These are phyloP conservation scores for Leccinum incarnatum DNA, from an alignment of 768 basidiomycete genomes.

Conservation along the genomic window DNA sequence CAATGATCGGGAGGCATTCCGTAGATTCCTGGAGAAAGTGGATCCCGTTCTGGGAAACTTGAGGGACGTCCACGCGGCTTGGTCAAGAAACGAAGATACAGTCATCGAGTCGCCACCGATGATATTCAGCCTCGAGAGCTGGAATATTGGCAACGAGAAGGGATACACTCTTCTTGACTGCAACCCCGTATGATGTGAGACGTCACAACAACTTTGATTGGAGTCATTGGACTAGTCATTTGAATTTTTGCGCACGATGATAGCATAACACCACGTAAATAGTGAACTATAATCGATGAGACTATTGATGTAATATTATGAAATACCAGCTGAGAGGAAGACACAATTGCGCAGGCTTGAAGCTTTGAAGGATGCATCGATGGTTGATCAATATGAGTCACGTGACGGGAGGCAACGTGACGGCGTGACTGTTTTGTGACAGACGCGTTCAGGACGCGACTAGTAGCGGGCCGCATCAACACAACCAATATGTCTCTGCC, in stretches of 20 bases:
- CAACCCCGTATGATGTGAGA: neutral
- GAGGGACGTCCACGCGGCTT: slow-evolving; percentile 36
- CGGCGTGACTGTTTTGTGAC: slow-evolving; percentile 25
- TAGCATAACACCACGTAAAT: neutral
- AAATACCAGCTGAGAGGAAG: neutral
- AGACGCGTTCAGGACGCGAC: slow-evolving; percentile 26
- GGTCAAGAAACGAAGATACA: slow-evolving; percentile 19
- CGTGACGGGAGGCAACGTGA: slow-evolving; percentile 15
- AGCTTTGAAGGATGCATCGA: too few relatives aligned
- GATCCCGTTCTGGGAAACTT: slow-evolving; percentile 49
- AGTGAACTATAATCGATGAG: neutral
- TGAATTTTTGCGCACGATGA: neutral
- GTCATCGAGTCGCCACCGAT: slow-evolving; percentile 25
- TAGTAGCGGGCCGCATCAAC: neutral
- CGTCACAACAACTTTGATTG: neutral
- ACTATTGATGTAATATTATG: neutral
- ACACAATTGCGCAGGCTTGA: too few relatives aligned
- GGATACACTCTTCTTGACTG: slow-evolving; percentile 27
- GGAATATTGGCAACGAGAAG: slow-evolving; percentile 19
- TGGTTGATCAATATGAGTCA: neutral
- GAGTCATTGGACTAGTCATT: neutral
- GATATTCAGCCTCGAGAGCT: slow-evolving; percentile 31
- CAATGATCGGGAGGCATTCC: slow-evolving; percentile 38
- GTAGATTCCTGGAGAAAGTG: slow-evolving; percentile 40
- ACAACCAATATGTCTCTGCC: slow-evolving; percentile 55